These are phyloP conservation scores for Talaromyces nanjingensis DNA, from an alignment of 495 filamentous ascomycete genomes.

Conservation along the genomic window DNA sequence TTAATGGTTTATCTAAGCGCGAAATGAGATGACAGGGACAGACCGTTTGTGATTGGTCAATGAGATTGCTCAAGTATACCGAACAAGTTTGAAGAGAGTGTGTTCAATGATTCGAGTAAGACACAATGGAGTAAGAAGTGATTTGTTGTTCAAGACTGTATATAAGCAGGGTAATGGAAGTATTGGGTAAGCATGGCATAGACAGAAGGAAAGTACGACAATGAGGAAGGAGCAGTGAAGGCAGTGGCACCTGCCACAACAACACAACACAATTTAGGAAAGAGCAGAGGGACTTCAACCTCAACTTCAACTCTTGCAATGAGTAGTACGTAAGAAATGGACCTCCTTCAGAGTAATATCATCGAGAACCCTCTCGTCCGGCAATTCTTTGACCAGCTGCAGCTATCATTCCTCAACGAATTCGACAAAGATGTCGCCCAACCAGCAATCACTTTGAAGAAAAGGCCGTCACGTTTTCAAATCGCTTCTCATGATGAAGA, in stretches of 20 bases:
- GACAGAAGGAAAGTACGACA: neutral
- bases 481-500: slow-evolving; percentile 21
- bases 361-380: slow-evolving; percentile 12
- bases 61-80: neutral
- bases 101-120: neutral
- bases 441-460: slow-evolving; percentile 27
- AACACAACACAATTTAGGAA: neutral
- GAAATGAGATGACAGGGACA: neutral
- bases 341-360: neutral
- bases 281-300: neutral
- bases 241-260: neutral
- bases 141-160: neutral
- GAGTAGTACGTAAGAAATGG: neutral
- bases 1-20: no score
- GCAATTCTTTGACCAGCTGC: slow-evolving; percentile 27
- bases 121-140: neutral
- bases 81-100: neutral
- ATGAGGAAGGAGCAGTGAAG: neutral
- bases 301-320: neutral
- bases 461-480: slow-evolving; percentile 17
- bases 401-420: slow-evolving; percentile 21
- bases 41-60: neutral
- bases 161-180: neutral
- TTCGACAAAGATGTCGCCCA: slow-evolving; percentile 19
- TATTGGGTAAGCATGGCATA: neutral